Percentiles rank a stretch among this genome's conserved stretches.
Conservation (phyloP, 345 rosid species). For the Euphorbia lathyris region DNA sequence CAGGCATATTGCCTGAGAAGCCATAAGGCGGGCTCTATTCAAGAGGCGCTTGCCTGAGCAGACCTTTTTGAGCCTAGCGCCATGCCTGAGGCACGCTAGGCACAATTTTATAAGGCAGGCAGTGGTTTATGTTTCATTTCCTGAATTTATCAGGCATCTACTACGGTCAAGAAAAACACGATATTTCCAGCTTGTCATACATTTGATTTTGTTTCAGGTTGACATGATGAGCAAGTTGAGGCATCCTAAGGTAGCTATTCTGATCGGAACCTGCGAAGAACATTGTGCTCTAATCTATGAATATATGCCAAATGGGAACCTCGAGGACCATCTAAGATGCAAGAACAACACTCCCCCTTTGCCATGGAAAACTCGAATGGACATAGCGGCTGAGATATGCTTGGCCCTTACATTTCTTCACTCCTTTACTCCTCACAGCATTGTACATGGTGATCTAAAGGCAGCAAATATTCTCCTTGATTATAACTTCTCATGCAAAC, state of each 20-base stretch:
- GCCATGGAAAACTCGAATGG: slow-evolving; percentile 80
- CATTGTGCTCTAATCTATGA: slow-evolving; percentile 74
- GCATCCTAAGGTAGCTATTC: slow-evolving; percentile 81
- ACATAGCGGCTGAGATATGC: slow-evolving; percentile 74
- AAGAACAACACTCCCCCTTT: slow-evolving; percentile 64
- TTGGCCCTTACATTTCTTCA: slow-evolving; percentile 82
- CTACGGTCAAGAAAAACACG: background rate
- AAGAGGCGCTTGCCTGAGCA: no score
- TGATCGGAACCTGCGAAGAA: slow-evolving; percentile 85
- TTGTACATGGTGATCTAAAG: slow-evolving; percentile 82
- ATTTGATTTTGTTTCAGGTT: slow-evolving; percentile 46
- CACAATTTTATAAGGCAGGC: no score
- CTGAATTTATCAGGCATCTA: background rate
- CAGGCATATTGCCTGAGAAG: no score
- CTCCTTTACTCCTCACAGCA: slow-evolving; percentile 63
- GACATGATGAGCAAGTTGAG: slow-evolving; percentile 71
- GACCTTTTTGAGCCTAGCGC: no score
- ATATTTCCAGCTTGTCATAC: background rate
- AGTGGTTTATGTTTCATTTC: no score
- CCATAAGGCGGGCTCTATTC: no score
- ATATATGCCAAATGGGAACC: slow-evolving; percentile 80
- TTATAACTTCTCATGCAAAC: slow-evolving; percentile 64
- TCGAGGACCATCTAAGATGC: slow-evolving; percentile 85
- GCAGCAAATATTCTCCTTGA: slow-evolving; percentile 82
- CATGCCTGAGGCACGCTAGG: no score